Conservation (phyloP, 2,329 filamentous ascomycete species). For the Penicillium hordei region DNA sequence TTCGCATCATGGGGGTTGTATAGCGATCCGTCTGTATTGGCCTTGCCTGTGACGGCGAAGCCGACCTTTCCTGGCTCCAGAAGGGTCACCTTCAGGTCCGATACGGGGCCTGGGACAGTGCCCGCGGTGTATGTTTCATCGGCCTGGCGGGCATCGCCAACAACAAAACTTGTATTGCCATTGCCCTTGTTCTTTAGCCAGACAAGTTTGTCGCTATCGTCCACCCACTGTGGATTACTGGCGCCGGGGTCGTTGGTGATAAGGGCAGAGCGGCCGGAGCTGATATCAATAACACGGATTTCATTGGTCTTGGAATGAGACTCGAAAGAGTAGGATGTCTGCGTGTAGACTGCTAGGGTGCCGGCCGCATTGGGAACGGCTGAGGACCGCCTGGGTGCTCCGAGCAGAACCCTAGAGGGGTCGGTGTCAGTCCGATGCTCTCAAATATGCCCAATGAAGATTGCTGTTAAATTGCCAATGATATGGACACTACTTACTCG, state of each 20-base stretch:
- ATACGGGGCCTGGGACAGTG: slow-evolving; percentile 47
- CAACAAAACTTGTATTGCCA: slow-evolving; percentile 48
- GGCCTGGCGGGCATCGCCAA: slow-evolving; percentile 43
- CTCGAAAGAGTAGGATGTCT: slow-evolving; percentile 52
- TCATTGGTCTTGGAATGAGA: slow-evolving; percentile 49
- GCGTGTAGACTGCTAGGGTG: slow-evolving; percentile 49
- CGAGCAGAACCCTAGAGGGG: slow-evolving; percentile 44
- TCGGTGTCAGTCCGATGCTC: slow-evolving; percentile 1
- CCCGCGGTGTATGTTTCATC: slow-evolving; percentile 48
- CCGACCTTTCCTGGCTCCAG: slow-evolving; percentile 46
- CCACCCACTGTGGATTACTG: slow-evolving; percentile 51
- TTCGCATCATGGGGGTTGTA: slow-evolving; percentile 52
- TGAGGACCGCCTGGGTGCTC: slow-evolving; percentile 48
- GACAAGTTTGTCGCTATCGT: slow-evolving; percentile 43
- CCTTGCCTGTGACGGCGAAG: slow-evolving; percentile 49
- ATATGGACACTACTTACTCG: slow-evolving; percentile 33
- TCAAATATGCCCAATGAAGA: not conserved
- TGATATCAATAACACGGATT: slow-evolving; percentile 47
- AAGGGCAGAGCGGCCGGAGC: slow-evolving; percentile 40
- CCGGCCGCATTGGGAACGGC: slow-evolving; percentile 48
- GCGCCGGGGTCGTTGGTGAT: slow-evolving; percentile 47
- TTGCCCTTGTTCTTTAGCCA: slow-evolving; percentile 49
- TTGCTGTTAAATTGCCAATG: not conserved
- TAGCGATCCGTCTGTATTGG: slow-evolving; percentile 49
- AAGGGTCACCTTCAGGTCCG: slow-evolving; percentile 47